Percentiles rank a stretch among this genome's conserved stretches.
Conservation (phyloP, 2,329 filamentous ascomycete genomes). For the Apiospora sp. region DNA sequence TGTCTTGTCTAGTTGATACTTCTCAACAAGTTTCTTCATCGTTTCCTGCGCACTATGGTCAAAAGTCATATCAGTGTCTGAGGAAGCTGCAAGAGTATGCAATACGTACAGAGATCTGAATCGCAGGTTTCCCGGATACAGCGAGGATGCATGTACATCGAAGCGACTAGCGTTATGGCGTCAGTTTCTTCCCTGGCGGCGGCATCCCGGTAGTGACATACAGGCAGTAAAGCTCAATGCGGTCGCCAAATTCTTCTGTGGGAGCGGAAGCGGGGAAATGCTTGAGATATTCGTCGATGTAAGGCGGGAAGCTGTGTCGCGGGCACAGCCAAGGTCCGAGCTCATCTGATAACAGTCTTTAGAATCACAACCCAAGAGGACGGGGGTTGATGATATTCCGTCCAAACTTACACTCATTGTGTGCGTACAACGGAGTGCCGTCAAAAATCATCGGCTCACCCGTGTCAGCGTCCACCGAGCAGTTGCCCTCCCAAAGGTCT, state of each 20-base stretch:
- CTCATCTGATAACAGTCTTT: conserved; percentile 27
- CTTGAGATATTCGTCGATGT: conserved; percentile 23
- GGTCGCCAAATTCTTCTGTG: conserved; percentile 32
- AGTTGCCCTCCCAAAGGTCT: conserved; percentile 33
- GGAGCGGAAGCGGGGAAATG: conserved; percentile 31
- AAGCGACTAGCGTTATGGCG: not conserved
- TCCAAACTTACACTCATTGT: conserved; percentile 32
- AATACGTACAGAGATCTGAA: conserved; percentile 20
- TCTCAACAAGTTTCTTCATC: not conserved
- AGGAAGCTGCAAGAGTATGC: fast-evolving
- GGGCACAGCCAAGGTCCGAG: conserved; percentile 29
- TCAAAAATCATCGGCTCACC: conserved; percentile 28
- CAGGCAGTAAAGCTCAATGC: conserved; percentile 33
- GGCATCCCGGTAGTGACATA: not conserved
- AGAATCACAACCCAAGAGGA: not conserved
- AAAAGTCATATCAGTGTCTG: not conserved
- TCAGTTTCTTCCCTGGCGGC: not conserved
- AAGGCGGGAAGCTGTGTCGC: conserved; percentile 23
- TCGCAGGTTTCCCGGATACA: not conserved
- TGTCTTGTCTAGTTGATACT: too few relatives aligned
- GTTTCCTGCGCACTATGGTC: not conserved
- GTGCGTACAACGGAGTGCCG: conserved; percentile 28
- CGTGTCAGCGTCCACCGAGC: conserved; percentile 26
- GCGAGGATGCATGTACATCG: not conserved
- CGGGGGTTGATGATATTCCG: not conserved